A percentile compares a stretch with the other conserved stretches of the same genome.
Conservation (phyloP, 2,329 filamentous ascomycete genomes). For the Colletotrichum karsti region DNA sequence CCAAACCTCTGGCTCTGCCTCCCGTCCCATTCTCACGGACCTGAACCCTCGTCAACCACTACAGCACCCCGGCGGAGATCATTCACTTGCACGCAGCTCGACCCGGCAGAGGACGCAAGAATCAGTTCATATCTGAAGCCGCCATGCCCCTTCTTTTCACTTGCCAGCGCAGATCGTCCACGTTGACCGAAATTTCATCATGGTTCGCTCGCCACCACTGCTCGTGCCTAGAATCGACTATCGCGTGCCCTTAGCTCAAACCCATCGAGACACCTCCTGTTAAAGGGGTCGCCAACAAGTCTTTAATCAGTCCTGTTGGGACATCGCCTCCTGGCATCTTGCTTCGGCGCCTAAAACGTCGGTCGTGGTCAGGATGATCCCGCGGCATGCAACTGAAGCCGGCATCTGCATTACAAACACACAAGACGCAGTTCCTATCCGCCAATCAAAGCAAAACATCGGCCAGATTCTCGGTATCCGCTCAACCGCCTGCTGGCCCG, state of each 20-base stretch:
- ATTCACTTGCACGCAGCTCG: conserved; percentile 11
- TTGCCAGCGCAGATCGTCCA: not conserved
- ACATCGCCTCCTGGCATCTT: not conserved
- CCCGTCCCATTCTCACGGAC: conserved; percentile 11
- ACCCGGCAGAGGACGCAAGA: conserved; percentile 11
- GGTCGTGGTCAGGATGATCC: not conserved
- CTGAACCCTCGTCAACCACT: not conserved
- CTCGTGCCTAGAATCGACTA: not conserved
- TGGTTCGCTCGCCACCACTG: not conserved
- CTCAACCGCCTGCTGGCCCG: not conserved
- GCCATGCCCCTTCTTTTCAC: conserved; percentile 7
- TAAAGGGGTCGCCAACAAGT: not conserved
- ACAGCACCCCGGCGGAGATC: conserved; percentile 17
- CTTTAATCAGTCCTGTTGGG: not conserved
- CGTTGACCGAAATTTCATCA: not conserved
- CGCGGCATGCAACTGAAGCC: conserved; percentile 15
- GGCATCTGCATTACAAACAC: not conserved
- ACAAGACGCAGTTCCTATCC: not conserved
- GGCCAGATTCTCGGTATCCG: not conserved
- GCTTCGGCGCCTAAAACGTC: not conserved
- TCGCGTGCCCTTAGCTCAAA: not conserved
- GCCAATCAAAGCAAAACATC: not conserved
- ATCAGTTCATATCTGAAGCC: conserved; percentile 29
- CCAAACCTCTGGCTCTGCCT: conserved; percentile 21
- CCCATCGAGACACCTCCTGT: not conserved